These are phyloP conservation scores for Cicer pinnatifidum DNA, from an alignment of 306 rosid species.

Conservation along the genomic window DNA sequence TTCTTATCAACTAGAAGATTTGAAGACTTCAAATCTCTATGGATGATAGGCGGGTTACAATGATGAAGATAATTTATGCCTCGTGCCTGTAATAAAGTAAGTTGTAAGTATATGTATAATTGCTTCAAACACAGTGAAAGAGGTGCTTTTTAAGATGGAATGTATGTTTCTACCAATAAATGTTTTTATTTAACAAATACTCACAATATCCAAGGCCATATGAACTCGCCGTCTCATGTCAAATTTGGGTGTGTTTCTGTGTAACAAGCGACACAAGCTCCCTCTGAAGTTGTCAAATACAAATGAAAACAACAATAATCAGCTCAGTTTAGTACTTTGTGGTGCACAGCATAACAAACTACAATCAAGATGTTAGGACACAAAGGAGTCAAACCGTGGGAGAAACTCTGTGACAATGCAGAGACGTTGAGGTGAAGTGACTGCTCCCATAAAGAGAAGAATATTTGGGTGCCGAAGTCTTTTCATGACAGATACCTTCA, in stretches of 20 bases:
- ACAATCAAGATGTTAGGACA: constrained; percentile 14
- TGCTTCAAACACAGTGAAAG: constrained; percentile 21
- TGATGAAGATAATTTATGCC: constrained; percentile 98
- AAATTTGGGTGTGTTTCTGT: constrained; percentile 82
- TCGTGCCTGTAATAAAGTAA: constrained; percentile 66
- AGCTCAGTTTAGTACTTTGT: constrained; percentile 30
- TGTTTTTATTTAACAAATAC: constrained; percentile 47
- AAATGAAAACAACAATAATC: constrained; percentile 40
- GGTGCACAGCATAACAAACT: constrained; percentile 7
- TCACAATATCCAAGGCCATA: constrained; percentile 98
- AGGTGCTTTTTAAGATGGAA: constrained; percentile 8
- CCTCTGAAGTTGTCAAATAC: constrained; percentile 70
- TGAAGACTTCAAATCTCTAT: constrained; percentile 94
- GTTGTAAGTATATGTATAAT: constrained; percentile 40
- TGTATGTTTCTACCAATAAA: constrained; percentile 10
- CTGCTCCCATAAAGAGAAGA: constrained; percentile 98
- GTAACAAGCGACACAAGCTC: constrained; percentile 89
- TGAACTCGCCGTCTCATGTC: constrained; percentile 91
- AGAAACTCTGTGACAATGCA: constrained; percentile 96
- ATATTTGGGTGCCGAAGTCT: constrained; percentile 95
- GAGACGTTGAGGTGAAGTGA: constrained; percentile 90
- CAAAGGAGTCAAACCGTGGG: constrained; percentile 71
- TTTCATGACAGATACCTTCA: constrained; percentile 94
- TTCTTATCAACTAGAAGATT: constrained; percentile 92
- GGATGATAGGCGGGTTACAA: constrained; percentile 89